Evolutionary conservation across 306 rosid genomes (phyloP).

Genomic region (Acacia confusa): DNA sequence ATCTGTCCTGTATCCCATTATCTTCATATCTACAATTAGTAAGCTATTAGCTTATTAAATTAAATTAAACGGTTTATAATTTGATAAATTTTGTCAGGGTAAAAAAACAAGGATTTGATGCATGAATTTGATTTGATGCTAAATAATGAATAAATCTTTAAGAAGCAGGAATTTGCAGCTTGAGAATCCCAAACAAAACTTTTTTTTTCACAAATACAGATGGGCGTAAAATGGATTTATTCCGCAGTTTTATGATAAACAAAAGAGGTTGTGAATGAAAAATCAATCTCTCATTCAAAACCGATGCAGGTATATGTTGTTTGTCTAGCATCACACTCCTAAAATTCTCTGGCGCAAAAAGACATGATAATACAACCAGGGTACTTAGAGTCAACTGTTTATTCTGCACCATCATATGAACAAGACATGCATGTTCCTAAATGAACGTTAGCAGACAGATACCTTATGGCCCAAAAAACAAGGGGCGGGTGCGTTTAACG

Average conservation of each 20-base stretch:
- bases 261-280: constrained; percentile 25
- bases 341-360: constrained; percentile 43
- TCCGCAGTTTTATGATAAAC: not conserved
- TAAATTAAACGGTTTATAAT: not conserved
- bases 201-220: not conserved
- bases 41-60: not conserved
- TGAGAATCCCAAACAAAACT: not conserved
- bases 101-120: no score
- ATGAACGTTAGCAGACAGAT: constrained; percentile 35
- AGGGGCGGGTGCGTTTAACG: constrained; percentile 41
- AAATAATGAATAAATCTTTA: not conserved
- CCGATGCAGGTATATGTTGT: constrained; percentile 37
- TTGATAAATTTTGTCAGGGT: not conserved
- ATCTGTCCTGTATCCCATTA: not conserved
- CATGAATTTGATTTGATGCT: not conserved
- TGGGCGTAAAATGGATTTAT: not conserved
- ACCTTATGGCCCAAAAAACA: constrained; percentile 11
- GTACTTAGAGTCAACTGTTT: constrained; percentile 51
- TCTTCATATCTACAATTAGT: not conserved
- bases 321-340: constrained; percentile 35
- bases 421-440: constrained; percentile 63
- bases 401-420: constrained; percentile 63
- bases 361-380: constrained; percentile 44
- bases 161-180: not conserved
- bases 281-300: constrained; percentile 26